phyloP scores from a whole-genome alignment of 148 eudicot species.

The Rhododendron simsii region DNA sequence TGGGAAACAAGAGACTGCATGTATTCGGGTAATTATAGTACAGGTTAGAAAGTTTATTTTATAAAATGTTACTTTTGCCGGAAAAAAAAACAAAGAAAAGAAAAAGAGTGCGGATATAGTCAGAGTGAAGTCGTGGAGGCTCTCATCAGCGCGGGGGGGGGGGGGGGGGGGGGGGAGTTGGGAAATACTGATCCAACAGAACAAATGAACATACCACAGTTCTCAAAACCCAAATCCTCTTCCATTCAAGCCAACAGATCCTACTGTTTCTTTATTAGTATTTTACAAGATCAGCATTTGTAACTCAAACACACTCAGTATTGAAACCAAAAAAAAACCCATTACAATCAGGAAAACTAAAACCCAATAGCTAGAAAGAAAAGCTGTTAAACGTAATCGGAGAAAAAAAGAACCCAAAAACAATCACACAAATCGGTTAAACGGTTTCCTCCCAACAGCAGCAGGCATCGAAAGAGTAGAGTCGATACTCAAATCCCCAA shows the following conservation, averaged over 20 bases:
- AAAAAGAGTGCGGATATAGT: too few relatives aligned
- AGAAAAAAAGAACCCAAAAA: conserved; percentile 4
- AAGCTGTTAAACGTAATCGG: not conserved
- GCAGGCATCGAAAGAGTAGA: conserved; percentile 84
- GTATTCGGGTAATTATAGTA: too few relatives aligned
- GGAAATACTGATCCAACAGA: not conserved
- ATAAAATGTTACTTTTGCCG: too few relatives aligned
- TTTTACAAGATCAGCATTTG: conserved; percentile 2
- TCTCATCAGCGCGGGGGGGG: too few relatives aligned
- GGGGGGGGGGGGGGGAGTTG: too few relatives aligned
- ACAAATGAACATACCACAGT: not conserved
- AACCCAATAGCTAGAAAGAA: not conserved
- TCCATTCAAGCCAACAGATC: conserved; percentile 3
- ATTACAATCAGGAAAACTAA: not conserved
- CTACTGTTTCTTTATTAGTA: conserved; percentile 10
- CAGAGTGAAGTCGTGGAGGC: too few relatives aligned
- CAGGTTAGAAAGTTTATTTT: too few relatives aligned
- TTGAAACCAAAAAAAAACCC: conserved; percentile 3
- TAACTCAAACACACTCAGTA: conserved; percentile 28
- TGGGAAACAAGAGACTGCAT: too few relatives aligned
- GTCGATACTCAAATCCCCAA: conserved; percentile 67
- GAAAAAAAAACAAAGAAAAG: too few relatives aligned
- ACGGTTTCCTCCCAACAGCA: conserved; percentile 76
- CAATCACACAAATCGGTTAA: conserved; percentile 87
- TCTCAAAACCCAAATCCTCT: conserved; percentile 2